phyloP scores from a whole-genome alignment of 2,329 filamentous ascomycete genomes.

The Celoporthe dispersa region DNA sequence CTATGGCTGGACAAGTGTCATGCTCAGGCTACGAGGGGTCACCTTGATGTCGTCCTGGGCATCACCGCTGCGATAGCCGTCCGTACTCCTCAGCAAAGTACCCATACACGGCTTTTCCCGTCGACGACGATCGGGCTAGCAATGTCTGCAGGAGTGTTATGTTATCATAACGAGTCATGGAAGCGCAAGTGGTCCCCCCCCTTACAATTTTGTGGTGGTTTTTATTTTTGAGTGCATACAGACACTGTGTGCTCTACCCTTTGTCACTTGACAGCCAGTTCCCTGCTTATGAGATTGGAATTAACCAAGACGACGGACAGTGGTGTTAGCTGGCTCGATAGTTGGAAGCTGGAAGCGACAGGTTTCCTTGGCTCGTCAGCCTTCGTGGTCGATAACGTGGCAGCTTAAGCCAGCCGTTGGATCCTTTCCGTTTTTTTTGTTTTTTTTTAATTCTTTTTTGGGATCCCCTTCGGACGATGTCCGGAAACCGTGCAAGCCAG shows the following conservation, averaged over 20 bases:
- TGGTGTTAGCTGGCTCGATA: background rate
- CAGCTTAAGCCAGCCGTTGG: conserved; percentile 13
- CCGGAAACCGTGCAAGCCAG: conserved; percentile 21
- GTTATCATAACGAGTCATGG: conserved; percentile 8
- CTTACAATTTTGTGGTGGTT: background rate
- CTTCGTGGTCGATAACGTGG: background rate
- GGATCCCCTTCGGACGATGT: conserved; percentile 24
- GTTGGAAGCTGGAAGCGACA: background rate
- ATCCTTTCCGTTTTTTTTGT: conserved; percentile 6
- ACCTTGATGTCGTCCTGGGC: background rate
- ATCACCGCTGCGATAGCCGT: background rate
- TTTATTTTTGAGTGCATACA: background rate
- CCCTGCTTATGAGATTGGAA: background rate
- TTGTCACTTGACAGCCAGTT: background rate
- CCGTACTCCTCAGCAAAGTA: background rate
- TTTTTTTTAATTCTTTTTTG: no score
- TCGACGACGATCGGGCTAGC: background rate
- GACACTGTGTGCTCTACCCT: background rate
- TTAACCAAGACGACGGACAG: background rate
- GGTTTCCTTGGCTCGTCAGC: background rate
- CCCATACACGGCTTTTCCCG: conserved; percentile 13
- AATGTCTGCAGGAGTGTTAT: background rate
- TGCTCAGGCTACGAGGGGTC: background rate
- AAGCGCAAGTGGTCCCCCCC: background rate
- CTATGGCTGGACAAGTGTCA: conserved; percentile 4